A percentile compares a stretch with the other conserved stretches of the same genome.
These are phyloP conservation scores for Tetrahymena borealis DNA, from an alignment of 73 alveolate genomes.

Conservation along the genomic window DNA sequence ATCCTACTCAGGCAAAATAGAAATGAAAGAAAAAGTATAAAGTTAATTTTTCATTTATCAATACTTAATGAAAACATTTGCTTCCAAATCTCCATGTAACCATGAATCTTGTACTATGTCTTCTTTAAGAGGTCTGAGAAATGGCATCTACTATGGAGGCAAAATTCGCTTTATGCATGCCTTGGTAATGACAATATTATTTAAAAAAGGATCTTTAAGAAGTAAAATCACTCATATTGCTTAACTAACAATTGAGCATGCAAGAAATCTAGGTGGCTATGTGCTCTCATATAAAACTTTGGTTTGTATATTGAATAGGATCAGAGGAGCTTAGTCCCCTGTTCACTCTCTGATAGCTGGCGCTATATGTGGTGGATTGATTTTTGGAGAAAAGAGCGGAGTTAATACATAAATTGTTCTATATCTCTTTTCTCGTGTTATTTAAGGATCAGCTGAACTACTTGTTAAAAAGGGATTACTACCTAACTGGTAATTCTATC, in stretches of 20 bases:
- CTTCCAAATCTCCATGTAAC: slow-evolving; percentile 20
- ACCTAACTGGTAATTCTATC: slow-evolving; percentile 48
- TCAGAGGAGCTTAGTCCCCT: slow-evolving; percentile 34
- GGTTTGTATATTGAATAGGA: slow-evolving; percentile 43
- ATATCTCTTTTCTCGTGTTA: slow-evolving; percentile 56
- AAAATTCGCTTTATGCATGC: slow-evolving; percentile 76
- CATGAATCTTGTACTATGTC: slow-evolving; percentile 51
- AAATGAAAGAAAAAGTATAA: neutral
- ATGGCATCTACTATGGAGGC: slow-evolving; percentile 77
- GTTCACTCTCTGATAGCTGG: slow-evolving; percentile 61
- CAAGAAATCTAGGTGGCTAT: slow-evolving; percentile 57
- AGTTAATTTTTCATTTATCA: neutral
- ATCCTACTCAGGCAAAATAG: no score
- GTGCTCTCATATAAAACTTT: slow-evolving; percentile 58
- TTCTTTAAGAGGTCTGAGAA: slow-evolving; percentile 61
- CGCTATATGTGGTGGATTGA: slow-evolving; percentile 44
- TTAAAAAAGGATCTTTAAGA: slow-evolving; percentile 46
- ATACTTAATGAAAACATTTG: neutral
- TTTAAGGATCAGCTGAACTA: slow-evolving; percentile 51
- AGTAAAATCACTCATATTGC: slow-evolving; percentile 44
- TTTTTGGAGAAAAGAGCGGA: slow-evolving; percentile 56
- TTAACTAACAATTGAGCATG: slow-evolving; percentile 62
- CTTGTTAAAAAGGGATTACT: slow-evolving; percentile 9
- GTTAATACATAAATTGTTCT: slow-evolving; percentile 64
- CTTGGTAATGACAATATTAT: slow-evolving; percentile 72